A percentile compares a stretch with the other conserved stretches of the same genome.
Conservation (phyloP, 495 filamentous ascomycete species). For the Lindgomyces ingoldianus region DNA sequence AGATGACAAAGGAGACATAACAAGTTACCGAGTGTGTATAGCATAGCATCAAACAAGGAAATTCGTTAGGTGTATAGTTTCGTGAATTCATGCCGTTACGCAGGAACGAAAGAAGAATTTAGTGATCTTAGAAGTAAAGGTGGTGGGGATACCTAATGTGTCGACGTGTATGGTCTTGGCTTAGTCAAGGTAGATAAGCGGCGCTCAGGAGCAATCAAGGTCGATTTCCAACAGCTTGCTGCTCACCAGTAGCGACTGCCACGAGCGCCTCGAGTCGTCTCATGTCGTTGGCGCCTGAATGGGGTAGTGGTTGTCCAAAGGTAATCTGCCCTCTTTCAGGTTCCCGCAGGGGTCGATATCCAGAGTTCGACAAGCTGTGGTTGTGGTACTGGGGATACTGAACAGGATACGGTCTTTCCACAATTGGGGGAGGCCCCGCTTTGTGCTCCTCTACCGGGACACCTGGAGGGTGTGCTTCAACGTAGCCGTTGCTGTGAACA, state of each 20-base stretch:
- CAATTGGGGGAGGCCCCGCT: constrained; percentile 45
- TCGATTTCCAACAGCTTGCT: constrained; percentile 50
- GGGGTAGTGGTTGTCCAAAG: constrained; percentile 35
- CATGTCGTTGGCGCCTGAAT: constrained; percentile 55
- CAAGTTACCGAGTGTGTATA: constrained; percentile 13
- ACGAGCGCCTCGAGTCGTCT: constrained; percentile 79
- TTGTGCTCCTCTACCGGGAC: constrained; percentile 44
- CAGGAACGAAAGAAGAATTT: neutral
- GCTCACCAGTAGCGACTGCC: constrained; percentile 84
- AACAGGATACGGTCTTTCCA: constrained; percentile 25
- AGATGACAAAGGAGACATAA: constrained; percentile 5
- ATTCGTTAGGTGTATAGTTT: constrained; percentile 27
- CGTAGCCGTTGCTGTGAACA: constrained; percentile 62
- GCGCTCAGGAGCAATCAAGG: constrained; percentile 21
- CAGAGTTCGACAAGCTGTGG: constrained; percentile 22
- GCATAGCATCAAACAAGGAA: constrained; percentile 10
- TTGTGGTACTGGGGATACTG: constrained; percentile 17
- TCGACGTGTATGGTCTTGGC: neutral
- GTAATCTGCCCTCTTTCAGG: constrained; percentile 38
- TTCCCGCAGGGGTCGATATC: constrained; percentile 38
- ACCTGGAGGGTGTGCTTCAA: constrained; percentile 55
- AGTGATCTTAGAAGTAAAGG: neutral
- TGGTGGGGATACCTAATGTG: neutral
- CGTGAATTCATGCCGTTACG: constrained; percentile 30
- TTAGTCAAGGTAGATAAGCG: neutral